A percentile compares a stretch with the other conserved stretches of the same genome.
Conservation (phyloP, 129 eudicot genomes). For the Daucus carota region DNA sequence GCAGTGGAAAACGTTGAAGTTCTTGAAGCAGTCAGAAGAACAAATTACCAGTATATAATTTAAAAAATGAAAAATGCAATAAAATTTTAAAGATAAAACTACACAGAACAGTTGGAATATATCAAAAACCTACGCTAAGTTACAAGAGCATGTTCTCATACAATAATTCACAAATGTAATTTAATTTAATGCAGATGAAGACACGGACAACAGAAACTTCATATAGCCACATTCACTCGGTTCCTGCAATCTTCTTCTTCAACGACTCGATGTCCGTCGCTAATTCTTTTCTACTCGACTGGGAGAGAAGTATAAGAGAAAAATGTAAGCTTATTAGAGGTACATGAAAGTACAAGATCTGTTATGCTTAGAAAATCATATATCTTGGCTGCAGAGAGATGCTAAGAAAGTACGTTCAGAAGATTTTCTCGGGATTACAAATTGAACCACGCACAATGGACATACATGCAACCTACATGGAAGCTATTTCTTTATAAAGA, state of each 20-base stretch:
- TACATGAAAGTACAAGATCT: background rate
- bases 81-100: background rate
- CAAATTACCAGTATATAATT: background rate
- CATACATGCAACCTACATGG: background rate
- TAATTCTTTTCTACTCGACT: conserved; percentile 63
- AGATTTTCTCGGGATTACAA: background rate
- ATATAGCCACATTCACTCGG: conserved; percentile 20
- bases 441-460: background rate
- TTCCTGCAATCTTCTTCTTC: conserved; percentile 64
- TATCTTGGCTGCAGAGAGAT: background rate
- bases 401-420: background rate
- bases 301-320: conserved; percentile 8
- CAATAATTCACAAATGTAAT: background rate
- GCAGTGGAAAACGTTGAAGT: background rate
- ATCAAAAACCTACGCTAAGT: conserved; percentile 16
- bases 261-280: conserved; percentile 46
- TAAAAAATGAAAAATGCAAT: background rate
- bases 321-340: background rate
- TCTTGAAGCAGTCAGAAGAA: background rate
- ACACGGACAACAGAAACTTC: background rate
- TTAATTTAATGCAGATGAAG: background rate
- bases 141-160: conserved; percentile 12
- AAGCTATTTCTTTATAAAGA: background rate
- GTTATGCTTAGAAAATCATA: background rate
- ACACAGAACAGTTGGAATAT: background rate